Percentiles rank a stretch among this genome's conserved stretches.
Conservation (phyloP, 1,284 basidiomycete genomes). For the Ustilago cynodontis region DNA sequence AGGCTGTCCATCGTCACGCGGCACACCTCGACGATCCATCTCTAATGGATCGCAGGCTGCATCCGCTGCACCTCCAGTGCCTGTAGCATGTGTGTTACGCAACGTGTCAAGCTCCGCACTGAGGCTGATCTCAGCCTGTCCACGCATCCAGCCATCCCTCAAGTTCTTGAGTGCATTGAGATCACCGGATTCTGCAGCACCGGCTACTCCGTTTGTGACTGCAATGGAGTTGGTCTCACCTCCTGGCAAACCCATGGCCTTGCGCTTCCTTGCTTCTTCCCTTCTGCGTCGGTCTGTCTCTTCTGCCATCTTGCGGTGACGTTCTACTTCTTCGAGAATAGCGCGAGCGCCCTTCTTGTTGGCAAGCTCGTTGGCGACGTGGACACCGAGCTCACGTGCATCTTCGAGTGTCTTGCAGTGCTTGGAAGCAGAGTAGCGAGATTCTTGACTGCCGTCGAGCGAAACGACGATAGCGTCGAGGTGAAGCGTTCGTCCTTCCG, state of each 20-base stretch:
- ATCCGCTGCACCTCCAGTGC: slow-evolving; percentile 28
- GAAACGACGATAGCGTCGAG: slow-evolving; percentile 68
- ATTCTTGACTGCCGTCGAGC: slow-evolving; percentile 62
- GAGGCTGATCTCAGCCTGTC: slow-evolving; percentile 41
- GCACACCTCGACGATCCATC: slow-evolving; percentile 61
- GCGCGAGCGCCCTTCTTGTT: slow-evolving; percentile 57
- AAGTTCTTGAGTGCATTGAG: slow-evolving; percentile 39
- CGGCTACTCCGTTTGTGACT: slow-evolving; percentile 25
- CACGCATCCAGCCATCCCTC: slow-evolving; percentile 44
- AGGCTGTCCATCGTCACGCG: slow-evolving; percentile 64
- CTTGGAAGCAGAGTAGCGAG: slow-evolving; percentile 43
- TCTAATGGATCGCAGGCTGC: slow-evolving; percentile 40
- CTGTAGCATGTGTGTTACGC: slow-evolving; percentile 12
- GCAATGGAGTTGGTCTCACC: slow-evolving; percentile 28
- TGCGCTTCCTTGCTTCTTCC: slow-evolving; percentile 48
- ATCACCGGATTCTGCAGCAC: slow-evolving; percentile 39
- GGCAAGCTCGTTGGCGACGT: slow-evolving; percentile 62
- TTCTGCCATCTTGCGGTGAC: slow-evolving; percentile 66
- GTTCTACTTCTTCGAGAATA: slow-evolving; percentile 68
- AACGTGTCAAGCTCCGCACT: slow-evolving; percentile 30
- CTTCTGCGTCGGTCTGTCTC: slow-evolving; percentile 60
- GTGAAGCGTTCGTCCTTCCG: slow-evolving; percentile 45
- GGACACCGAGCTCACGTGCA: slow-evolving; percentile 57
- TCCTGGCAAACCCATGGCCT: slow-evolving; percentile 38
- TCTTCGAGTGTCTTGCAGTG: slow-evolving; percentile 54